Percentiles rank a stretch among this genome's conserved stretches.
Evolutionary conservation across 108 stramenopile genomes (phyloP).

Genomic region (Tribonema minus): DNA sequence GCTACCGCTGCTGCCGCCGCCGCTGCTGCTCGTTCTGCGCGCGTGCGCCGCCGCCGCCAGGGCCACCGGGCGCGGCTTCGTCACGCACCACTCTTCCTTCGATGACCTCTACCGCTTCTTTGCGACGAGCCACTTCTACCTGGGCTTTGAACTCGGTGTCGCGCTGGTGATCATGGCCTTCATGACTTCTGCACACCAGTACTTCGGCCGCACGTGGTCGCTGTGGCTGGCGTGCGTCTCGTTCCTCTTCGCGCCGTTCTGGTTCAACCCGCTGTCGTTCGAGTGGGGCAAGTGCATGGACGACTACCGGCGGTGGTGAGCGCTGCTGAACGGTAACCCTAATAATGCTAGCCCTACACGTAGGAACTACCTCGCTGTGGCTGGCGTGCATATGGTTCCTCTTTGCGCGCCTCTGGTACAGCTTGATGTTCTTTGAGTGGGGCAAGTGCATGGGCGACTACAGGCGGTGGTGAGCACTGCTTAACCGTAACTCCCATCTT

Average conservation of each 20-base stretch:
- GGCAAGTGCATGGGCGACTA: constrained; percentile 72
- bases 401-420: constrained; percentile 98
- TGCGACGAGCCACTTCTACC: constrained; percentile 90
- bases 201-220: constrained; percentile 92
- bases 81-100: constrained; percentile 89
- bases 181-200: constrained; percentile 80
- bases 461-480: constrained; percentile 11
- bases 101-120: constrained; percentile 95
- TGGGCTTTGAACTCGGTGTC: constrained; percentile 77
- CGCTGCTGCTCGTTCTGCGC: too few species aligned
- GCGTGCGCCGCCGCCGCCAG: too few species aligned
- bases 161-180: constrained; percentile 81
- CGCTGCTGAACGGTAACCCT: too few species aligned
- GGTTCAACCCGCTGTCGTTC: constrained; percentile 98
- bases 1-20: too few species aligned
- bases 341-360: too few species aligned
- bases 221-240: constrained; percentile 88
- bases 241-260: constrained; percentile 95
- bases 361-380: too few species aligned
- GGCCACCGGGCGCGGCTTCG: constrained; percentile 96
- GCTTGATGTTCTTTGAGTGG: constrained; percentile 95
- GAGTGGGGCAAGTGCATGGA: constrained; percentile 75
- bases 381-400: constrained; percentile 85
- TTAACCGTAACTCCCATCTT: too few species aligned
- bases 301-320: constrained; percentile 63